A percentile compares a stretch with the other conserved stretches of the same genome.
These are phyloP conservation scores for Aspergillus brasiliensis DNA, from an alignment of 2,329 filamentous ascomycete genomes.

Conservation along the genomic window DNA sequence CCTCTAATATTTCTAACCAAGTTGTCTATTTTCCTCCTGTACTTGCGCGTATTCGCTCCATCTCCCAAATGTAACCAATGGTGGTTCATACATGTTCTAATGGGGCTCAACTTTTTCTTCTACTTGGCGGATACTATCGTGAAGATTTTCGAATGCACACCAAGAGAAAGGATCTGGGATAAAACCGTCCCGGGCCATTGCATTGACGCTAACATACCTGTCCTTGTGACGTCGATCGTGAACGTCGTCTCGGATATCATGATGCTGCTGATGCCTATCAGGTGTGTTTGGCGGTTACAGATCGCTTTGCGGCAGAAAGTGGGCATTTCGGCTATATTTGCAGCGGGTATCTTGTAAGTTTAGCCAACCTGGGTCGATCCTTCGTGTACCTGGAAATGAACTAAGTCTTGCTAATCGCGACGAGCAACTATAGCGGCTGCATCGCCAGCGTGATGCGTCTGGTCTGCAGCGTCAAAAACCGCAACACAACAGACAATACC, in stretches of 20 bases:
- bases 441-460: slow-evolving; percentile 29
- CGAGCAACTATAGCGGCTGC: slow-evolving; percentile 19
- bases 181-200: slow-evolving; percentile 21
- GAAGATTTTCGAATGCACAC: slow-evolving; percentile 30
- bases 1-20: slow-evolving; percentile 33
- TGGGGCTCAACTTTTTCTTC: slow-evolving; percentile 28
- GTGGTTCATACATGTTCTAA: slow-evolving; percentile 25
- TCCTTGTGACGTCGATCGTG: slow-evolving; percentile 24
- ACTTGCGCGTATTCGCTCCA: slow-evolving; percentile 29
- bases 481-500: slow-evolving; percentile 21
- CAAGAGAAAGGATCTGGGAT: slow-evolving; percentile 27
- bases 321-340: slow-evolving; percentile 25
- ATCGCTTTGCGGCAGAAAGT: slow-evolving; percentile 23
- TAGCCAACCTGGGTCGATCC: not conserved
- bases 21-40: slow-evolving; percentile 31
- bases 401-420: not conserved
- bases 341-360: slow-evolving; percentile 25
- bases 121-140: slow-evolving; percentile 27
- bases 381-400: not conserved
- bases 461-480: slow-evolving; percentile 21
- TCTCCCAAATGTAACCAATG: slow-evolving; percentile 19
- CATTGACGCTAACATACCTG: slow-evolving; percentile 25
- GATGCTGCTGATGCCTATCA: slow-evolving; percentile 27
- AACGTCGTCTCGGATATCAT: slow-evolving; percentile 28
- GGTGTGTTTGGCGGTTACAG: slow-evolving; percentile 26